Percentiles rank a stretch among this genome's conserved stretches.
phyloP scores from a whole-genome alignment of 345 rosid species.

The Salix exigua region DNA sequence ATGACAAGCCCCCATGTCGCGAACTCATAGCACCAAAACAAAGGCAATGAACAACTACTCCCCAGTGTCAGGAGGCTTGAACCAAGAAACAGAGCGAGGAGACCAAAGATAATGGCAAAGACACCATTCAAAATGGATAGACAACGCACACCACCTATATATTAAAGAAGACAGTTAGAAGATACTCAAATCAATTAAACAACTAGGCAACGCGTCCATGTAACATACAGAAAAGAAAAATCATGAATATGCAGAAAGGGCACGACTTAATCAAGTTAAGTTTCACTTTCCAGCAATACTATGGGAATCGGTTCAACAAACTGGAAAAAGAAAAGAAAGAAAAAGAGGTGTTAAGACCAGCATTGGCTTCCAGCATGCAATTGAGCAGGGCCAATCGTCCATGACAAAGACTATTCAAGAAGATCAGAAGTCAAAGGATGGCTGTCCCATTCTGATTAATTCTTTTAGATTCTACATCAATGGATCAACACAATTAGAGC shows the following conservation, averaged over 20 bases:
- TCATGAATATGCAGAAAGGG: background rate
- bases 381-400: background rate
- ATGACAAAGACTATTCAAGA: background rate
- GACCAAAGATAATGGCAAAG: conserved; percentile 69
- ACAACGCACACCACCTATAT: conserved; percentile 83
- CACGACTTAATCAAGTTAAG: background rate
- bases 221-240: background rate
- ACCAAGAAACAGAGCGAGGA: conserved; percentile 83
- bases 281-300: background rate
- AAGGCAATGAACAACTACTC: conserved; percentile 77
- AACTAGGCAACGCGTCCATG: background rate
- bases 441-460: background rate
- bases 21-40: conserved; percentile 96
- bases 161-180: background rate
- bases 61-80: conserved; percentile 89
- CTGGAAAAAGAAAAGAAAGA: background rate
- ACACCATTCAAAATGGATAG: conserved; percentile 65
- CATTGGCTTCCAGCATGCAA: background rate
- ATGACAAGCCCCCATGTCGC: conserved; percentile 76
- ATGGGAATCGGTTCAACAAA: background rate
- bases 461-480: background rate
- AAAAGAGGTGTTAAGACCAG: too few relatives aligned
- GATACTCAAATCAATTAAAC: background rate
- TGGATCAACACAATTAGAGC: conserved; percentile 1
- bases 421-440: background rate